Base-by-base conservation (phyloP, 495 filamentous ascomycete genomes). In the Hypoxylon subgilvum region DNA sequence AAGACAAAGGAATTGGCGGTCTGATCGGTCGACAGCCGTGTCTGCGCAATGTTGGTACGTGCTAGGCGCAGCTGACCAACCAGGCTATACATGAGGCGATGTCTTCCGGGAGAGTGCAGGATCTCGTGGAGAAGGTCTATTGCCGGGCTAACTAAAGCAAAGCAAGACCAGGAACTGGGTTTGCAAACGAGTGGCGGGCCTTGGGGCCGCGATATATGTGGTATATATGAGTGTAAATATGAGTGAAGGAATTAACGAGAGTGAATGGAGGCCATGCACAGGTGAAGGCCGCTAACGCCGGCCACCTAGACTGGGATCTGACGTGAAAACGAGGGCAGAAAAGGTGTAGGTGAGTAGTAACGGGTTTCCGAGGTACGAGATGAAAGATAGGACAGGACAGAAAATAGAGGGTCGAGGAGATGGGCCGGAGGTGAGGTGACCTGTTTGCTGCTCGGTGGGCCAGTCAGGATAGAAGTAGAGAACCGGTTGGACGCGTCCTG, bases 101-200 rank as follows among this genome's bases (percentile, higher is more conserved):
- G 40, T 31, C 30, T 45, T 39, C 48, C 53, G 52, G 50, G 23
- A 36, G 44, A 46, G 36, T 44, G 51, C 43, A 56, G 57, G 25
- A 51, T 50, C 19, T 58, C 25, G 52, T 45, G 34, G 41, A 55
- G 38, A 35, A 49, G 36, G 43, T 53, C 30, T 48, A 44, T 57
- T 53, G 60, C 60, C 53, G 53, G 60, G 48, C 60, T 63, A 58
- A 53, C 52, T 42, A 63, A 63, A 63, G 53, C 60, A 63, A 63
- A 58, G 60, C 60, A 50, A 53, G 38, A 57, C 32, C 28, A 34
- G 4, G 6, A 44, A n/a, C 18, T 45, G 23, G 13, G 9, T 42
- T n/a, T 25, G 43, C 43, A 57, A 63, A 57, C 60, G 60, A 63
- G 34, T 27, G 58, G 25, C 58, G 52, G 57, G 58, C 58, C 34